Conservation (phyloP, 1,284 basidiomycete species). For the Rhodotorula sp. region DNA sequence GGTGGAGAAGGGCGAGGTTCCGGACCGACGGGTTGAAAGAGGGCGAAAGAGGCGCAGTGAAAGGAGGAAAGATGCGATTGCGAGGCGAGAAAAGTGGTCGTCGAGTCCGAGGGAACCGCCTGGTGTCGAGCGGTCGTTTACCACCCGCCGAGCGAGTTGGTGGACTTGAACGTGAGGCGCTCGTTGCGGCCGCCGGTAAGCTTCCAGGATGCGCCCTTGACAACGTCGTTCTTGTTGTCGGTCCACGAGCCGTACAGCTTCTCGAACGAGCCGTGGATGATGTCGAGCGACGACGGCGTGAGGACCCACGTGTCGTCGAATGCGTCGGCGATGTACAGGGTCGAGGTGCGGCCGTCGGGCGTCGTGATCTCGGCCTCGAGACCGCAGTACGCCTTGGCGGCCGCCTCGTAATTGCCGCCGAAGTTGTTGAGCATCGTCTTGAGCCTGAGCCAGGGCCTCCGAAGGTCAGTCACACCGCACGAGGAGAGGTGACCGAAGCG, state of each 20-base stretch:
- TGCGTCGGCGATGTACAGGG: slow-evolving; percentile 32
- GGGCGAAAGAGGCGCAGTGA: background rate
- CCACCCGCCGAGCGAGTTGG: background rate
- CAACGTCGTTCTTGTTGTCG: slow-evolving; percentile 37
- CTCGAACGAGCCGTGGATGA: slow-evolving; percentile 32
- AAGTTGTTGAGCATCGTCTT: slow-evolving; percentile 36
- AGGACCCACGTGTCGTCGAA: slow-evolving; percentile 39
- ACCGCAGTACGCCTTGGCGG: slow-evolving; percentile 40
- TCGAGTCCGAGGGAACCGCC: background rate
- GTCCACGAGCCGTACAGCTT: slow-evolving; percentile 15
- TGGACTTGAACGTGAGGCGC: slow-evolving; percentile 19
- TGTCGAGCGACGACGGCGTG: slow-evolving; percentile 34
- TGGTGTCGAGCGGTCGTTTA: background rate
- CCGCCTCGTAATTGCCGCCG: slow-evolving; percentile 22
- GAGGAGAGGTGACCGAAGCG: too few relatives aligned
- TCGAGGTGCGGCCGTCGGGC: slow-evolving; percentile 22
- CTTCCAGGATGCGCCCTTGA: slow-evolving; percentile 24
- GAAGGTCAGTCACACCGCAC: too few relatives aligned
- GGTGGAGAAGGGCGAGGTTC: background rate
- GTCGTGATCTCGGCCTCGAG: slow-evolving; percentile 27
- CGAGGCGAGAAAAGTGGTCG: background rate
- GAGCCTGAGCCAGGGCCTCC: background rate
- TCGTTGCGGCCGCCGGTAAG: slow-evolving; percentile 36
- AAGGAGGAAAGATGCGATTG: slow-evolving; percentile 1
- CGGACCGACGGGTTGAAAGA: background rate